phyloP scores from a whole-genome alignment of 2,329 filamentous ascomycete species.

The Chrysoporthe deuterocubensis region DNA sequence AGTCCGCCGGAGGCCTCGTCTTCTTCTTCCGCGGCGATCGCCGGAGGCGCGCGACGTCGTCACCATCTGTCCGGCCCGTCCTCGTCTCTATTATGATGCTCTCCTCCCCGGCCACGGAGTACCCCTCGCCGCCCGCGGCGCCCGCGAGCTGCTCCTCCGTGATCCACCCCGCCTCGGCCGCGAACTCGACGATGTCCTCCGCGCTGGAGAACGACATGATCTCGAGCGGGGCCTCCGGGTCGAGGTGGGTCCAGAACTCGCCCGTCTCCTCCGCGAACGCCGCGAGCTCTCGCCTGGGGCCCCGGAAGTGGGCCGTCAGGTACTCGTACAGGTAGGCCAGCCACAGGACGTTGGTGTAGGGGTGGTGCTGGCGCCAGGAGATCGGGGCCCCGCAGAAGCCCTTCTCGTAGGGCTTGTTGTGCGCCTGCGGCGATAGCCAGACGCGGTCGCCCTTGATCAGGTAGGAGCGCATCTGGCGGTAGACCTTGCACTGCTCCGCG shows the following conservation, averaged over 20 bases:
- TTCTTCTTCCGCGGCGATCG: conserved; percentile 28
- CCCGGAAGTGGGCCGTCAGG: conserved; percentile 51
- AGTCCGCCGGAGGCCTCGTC: conserved; percentile 17
- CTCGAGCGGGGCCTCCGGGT: conserved; percentile 52
- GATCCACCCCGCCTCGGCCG: conserved; percentile 62
- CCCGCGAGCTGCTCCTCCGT: conserved; percentile 53
- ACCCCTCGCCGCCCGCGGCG: conserved; percentile 9
- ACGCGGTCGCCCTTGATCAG: conserved; percentile 55
- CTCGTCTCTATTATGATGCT: conserved; percentile 30
- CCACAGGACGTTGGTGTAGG: conserved; percentile 70
- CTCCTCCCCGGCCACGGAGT: conserved; percentile 30
- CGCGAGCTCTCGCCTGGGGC: conserved; percentile 49
- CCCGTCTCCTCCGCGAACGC: conserved; percentile 52
- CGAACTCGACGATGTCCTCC: conserved; percentile 60
- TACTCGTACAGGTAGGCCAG: conserved; percentile 65
- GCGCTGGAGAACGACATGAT: conserved; percentile 59
- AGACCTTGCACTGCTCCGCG: conserved; percentile 63
- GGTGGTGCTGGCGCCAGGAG: conserved; percentile 58
- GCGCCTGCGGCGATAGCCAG: conserved; percentile 52
- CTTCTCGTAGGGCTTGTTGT: conserved; percentile 51
- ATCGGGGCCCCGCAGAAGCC: conserved; percentile 50
- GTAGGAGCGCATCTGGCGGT: conserved; percentile 65
- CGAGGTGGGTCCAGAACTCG: conserved; percentile 58
- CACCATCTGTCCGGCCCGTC: conserved; percentile 15
- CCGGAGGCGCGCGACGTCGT: conserved; percentile 16